Evolutionary conservation across 2,329 filamentous ascomycete genomes (phyloP), one percentile per base, ranked within the genome.

Genomic region (Magnaporthiopsis incrustans): DNA sequence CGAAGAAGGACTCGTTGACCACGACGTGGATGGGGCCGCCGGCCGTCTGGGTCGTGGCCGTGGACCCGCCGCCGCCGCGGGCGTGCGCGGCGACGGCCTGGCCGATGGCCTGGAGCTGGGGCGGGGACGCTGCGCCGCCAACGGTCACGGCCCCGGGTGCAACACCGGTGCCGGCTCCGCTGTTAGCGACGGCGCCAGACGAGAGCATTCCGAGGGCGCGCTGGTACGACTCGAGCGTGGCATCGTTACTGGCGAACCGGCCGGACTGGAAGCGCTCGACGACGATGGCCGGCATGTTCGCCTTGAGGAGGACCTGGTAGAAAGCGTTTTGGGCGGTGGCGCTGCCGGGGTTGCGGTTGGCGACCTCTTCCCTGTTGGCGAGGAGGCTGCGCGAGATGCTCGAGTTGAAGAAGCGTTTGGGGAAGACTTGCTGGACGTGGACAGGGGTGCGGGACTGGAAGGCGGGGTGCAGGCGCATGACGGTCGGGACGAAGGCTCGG

Each of bases 251-350:
- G 14, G 93, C 93, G 74, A 93, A 99, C 64, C 89, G 86, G 67
- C 90, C 90, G 22, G 89, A 92, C 73, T 92, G 88, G 75, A 97
- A 95, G 71, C 95, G 84, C 76, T 98, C 92, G 66, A 97, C 85
- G 64, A 99, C 81, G 67, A 99, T 96, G 62, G 92, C 89, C 25
- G 94, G 91, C 90, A 97, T 93, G 72, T 96, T 95, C 62, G 94
- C 92, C 73, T 90, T 90, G 64, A 97, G 82, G 18, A 99, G 85
- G 59, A 93, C 89, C 73, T 94, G 89, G 74, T 99, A 99, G 75
- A 99, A 97, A 22, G 91, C 89, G 74, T 94, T 95, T 75, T 99
- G 95, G 26, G 92, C 88, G 58, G 89, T 90, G 33, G 92, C 89
- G 75, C 92, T 98, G 66, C 82, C 85, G 1, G 95, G 92, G 71